Conservation (phyloP, 2,329 filamentous ascomycete genomes). For the Fusarium sp. region DNA sequence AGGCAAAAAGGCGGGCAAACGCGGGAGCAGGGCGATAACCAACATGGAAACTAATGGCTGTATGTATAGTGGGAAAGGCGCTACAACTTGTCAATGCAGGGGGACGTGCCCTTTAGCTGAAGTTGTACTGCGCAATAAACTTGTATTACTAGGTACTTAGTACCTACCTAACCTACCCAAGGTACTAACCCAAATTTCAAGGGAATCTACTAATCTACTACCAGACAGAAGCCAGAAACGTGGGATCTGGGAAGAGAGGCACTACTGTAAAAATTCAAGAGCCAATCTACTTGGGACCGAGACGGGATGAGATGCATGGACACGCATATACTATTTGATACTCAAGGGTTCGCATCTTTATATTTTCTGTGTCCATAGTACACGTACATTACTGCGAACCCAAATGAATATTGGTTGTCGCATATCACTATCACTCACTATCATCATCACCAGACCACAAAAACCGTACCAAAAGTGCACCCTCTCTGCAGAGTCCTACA, state of each 20-base stretch:
- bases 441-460: constrained; percentile 39
- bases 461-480: constrained; percentile 26
- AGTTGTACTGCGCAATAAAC: constrained; percentile 15
- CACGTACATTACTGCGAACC: not conserved
- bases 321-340: not conserved
- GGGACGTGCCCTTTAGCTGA: constrained; percentile 20
- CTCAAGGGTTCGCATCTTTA: not conserved
- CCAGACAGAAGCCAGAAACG: constrained; percentile 20
- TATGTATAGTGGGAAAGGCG: too few species aligned
- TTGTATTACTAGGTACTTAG: not conserved
- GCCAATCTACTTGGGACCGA: not conserved
- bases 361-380: not conserved
- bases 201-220: constrained; percentile 1
- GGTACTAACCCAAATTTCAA: not conserved
- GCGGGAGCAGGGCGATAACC: constrained; percentile 14
- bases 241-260: constrained; percentile 5
- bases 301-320: constrained; percentile 11
- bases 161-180: too few species aligned
- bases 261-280: constrained; percentile 9
- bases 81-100: constrained; percentile 17
- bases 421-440: constrained; percentile 30
- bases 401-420: constrained; percentile 8
- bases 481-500: constrained; percentile 17
- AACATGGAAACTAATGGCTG: not conserved
- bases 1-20: constrained; percentile 34